Base-by-base conservation (phyloP, 768 basidiomycete species). In the Rhodotorula sphaerocarpa region DNA sequence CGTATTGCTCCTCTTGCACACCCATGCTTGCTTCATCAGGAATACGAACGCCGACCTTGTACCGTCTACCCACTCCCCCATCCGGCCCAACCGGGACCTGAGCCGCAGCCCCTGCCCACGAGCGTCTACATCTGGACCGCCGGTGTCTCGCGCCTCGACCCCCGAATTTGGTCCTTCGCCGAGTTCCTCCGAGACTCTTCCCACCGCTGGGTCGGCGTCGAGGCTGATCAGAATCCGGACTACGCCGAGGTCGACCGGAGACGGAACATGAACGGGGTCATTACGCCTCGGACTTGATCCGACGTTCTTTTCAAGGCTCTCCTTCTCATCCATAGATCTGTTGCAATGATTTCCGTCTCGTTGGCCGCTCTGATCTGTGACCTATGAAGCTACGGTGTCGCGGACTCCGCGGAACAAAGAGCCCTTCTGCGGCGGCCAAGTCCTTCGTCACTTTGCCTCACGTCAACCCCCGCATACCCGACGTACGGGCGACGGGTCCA, bases 81-180 rank as follows among this genome's bases (percentile, higher is more conserved):
- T 9, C 76, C 78, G n/a, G 77, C 80, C 0, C 75, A 79, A 5
- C 23, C 70, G 1, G n/a, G n/a, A n/a, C n/a, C n/a, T 63, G 72
- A 33, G 45, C 70, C 7, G 61, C 70, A 0, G n/a, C 61, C 78
- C 0, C 70, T 84, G 1, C 70, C 78, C n/a, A 84, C 80, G 0
- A 79, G 87, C 63, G 84, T 86, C 5, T 96, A 95, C 71, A 79
- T 90, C 28, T 93, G 84, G 80, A 74, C 73, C 31, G 75, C 76
- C 5, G 72, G 75, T 0, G 28, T 81, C 11, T 66, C 70, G 0
- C 63, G 74, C 11, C 77, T 96, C 12, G 77, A 81, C 30, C 77
- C 82, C 0, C 78, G 79, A 34, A 75, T 87, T 7, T 97, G 92
- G 92, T 80, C 83, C 0, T 91, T 86, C 71, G 82, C 83, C n/a